Evolutionary conservation across 1,284 basidiomycete species (phyloP).

Genomic region (Austroboletus novae-zelandiae): DNA sequence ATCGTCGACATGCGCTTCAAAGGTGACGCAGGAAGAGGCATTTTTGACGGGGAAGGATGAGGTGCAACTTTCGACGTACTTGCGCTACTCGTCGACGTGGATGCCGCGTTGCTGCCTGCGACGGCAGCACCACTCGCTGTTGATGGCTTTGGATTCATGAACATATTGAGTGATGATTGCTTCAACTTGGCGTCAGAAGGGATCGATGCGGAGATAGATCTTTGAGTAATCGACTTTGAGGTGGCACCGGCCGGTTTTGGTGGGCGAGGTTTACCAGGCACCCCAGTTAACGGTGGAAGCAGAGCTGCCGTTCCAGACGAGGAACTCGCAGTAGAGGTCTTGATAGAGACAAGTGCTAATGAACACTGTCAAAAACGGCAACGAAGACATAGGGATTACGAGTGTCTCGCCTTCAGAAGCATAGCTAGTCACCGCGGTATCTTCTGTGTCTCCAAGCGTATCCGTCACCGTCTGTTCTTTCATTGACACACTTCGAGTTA

Average conservation of each 20-base stretch:
- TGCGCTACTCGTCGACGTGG: conserved; percentile 1
- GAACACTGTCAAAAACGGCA: conserved; percentile 2
- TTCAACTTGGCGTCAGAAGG: conserved; percentile 20
- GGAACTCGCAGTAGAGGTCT: not conserved
- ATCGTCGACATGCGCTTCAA: conserved; percentile 12
- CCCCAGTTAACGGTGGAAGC: not conserved
- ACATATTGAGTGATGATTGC: conserved; percentile 27
- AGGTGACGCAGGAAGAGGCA: conserved; percentile 26
- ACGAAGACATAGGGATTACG: not conserved
- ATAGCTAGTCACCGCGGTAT: not conserved
- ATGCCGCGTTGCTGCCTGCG: not conserved
- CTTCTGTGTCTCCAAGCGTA: not conserved
- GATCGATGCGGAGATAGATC: conserved; percentile 15
- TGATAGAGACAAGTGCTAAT: not conserved
- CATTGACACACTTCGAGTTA: conserved; percentile 31
- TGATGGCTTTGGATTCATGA: conserved; percentile 20
- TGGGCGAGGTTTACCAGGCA: conserved; percentile 3
- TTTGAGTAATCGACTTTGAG: conserved; percentile 2
- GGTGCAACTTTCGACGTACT: conserved; percentile 1
- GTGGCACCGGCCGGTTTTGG: conserved; percentile 1
- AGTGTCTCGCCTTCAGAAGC: conserved; percentile 6
- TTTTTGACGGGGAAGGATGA: conserved; percentile 25
- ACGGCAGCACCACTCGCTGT: no score
- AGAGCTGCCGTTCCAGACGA: not conserved
- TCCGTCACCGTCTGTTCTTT: conserved; percentile 15